Percentiles rank a stretch among this genome's conserved stretches.
phyloP scores from a whole-genome alignment of 306 rosid genomes.

The Crataegus laevigata region DNA sequence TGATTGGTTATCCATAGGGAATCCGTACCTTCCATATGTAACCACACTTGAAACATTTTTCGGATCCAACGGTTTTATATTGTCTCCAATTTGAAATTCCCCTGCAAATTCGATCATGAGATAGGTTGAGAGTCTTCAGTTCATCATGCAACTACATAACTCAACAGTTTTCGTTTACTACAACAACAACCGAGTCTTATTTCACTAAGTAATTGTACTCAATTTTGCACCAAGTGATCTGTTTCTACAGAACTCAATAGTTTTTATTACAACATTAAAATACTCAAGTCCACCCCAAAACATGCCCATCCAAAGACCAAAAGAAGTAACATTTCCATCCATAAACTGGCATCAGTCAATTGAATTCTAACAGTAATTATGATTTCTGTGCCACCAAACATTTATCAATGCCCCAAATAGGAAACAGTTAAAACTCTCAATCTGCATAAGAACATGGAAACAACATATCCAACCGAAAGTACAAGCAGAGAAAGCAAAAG shows the following conservation, averaged over 20 bases:
- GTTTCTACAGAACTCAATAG: too few species aligned
- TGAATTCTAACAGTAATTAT: too few species aligned
- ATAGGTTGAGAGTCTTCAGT: background rate
- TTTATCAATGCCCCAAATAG: too few species aligned
- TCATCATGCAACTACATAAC: background rate
- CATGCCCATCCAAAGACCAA: background rate
- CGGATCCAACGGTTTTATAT: constrained; percentile 57
- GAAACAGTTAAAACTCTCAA: background rate
- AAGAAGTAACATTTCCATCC: background rate
- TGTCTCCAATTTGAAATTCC: constrained; percentile 77
- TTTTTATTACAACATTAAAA: background rate
- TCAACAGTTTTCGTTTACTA: background rate
- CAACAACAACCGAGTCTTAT: too few species aligned
- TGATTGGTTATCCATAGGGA: constrained; percentile 27
- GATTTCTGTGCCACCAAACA: too few species aligned
- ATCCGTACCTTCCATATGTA: constrained; percentile 44
- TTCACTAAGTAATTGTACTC: too few species aligned
- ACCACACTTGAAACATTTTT: constrained; percentile 52
- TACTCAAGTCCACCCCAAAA: background rate
- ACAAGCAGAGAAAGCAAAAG: background rate
- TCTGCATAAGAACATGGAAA: background rate
- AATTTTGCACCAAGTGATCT: background rate
- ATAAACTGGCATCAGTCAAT: background rate
- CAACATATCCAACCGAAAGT: background rate
- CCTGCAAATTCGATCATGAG: constrained; percentile 34